Conservation (phyloP, 768 basidiomycete species). For the Tylopilus sp. region DNA sequence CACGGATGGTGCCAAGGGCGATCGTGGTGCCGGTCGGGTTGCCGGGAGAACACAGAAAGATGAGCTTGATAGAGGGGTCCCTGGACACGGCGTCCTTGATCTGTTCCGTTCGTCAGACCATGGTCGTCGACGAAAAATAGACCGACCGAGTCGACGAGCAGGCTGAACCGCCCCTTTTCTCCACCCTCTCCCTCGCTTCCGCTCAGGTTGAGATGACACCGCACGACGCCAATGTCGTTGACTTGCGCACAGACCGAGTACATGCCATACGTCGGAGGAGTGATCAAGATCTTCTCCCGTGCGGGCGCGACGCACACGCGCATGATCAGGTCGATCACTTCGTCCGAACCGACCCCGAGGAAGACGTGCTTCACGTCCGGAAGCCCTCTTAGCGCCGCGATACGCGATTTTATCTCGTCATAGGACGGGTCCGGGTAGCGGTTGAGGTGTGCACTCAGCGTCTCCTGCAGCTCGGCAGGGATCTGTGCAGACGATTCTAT, state of each 20-base stretch:
- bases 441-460: constrained; percentile 59
- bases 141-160: constrained; percentile 70
- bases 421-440: constrained; percentile 95
- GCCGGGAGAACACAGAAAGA: constrained; percentile 95
- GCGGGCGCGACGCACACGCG: constrained; percentile 81
- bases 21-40: constrained; percentile 93
- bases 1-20: constrained; percentile 62
- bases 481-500: constrained; percentile 43
- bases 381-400: constrained; percentile 70
- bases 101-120: constrained; percentile 36
- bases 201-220: constrained; percentile 64
- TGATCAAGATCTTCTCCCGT: constrained; percentile 79
- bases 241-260: constrained; percentile 92
- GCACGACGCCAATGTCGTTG: constrained; percentile 84
- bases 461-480: constrained; percentile 35
- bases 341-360: constrained; percentile 95
- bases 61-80: constrained; percentile 80
- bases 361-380: constrained; percentile 70
- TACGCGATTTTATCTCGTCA: constrained; percentile 67
- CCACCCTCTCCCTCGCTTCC: constrained; percentile 70
- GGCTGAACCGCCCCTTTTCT: constrained; percentile 65
- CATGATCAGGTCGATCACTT: constrained; percentile 92
- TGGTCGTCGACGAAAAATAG: neutral
- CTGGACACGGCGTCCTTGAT: constrained; percentile 65
- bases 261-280: constrained; percentile 98